Conservation (phyloP, 75 land plant genomes). For the Selaginella moellendorffii region DNA sequence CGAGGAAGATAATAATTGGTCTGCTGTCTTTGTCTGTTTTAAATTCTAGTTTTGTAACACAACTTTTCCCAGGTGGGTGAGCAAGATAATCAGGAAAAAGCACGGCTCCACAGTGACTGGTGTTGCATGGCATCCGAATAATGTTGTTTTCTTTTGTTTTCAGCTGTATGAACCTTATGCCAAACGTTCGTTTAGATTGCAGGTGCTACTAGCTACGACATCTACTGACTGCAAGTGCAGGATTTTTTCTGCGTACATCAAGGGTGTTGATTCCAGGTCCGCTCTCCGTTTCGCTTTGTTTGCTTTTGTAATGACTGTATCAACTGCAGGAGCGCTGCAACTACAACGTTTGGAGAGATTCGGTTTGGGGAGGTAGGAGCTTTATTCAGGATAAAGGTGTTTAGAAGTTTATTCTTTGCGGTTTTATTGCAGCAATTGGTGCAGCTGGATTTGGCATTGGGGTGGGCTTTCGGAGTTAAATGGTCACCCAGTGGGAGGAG, state of each 20-base stretch:
- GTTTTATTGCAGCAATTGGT: slow-evolving; percentile 56
- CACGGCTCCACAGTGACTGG: slow-evolving; percentile 91
- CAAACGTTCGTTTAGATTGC: slow-evolving; percentile 3
- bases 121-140: slow-evolving; percentile 99
- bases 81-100: slow-evolving; percentile 87
- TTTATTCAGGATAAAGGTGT: neutral
- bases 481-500: slow-evolving; percentile 98
- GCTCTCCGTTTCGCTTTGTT: slow-evolving; percentile 1
- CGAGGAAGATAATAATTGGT: slow-evolving; percentile 98
- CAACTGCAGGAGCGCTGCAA: slow-evolving; percentile 37
- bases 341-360: slow-evolving; percentile 43
- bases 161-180: neutral
- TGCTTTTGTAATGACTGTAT: neutral
- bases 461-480: slow-evolving; percentile 91
- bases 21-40: slow-evolving; percentile 10
- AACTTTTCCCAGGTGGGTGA: slow-evolving; percentile 70
- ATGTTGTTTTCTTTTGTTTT: slow-evolving; percentile 30
- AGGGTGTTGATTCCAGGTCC: slow-evolving; percentile 84
- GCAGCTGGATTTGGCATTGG: slow-evolving; percentile 80
- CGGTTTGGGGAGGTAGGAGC: slow-evolving; percentile 97
- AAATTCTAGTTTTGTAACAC: neutral
- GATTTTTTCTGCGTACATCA: slow-evolving; percentile 84
- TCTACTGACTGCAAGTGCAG: slow-evolving; percentile 97
- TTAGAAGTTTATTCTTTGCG: neutral
- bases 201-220: slow-evolving; percentile 94